Conservation (phyloP, 805 yeast genomes). For the Candida tammaniensis region DNA sequence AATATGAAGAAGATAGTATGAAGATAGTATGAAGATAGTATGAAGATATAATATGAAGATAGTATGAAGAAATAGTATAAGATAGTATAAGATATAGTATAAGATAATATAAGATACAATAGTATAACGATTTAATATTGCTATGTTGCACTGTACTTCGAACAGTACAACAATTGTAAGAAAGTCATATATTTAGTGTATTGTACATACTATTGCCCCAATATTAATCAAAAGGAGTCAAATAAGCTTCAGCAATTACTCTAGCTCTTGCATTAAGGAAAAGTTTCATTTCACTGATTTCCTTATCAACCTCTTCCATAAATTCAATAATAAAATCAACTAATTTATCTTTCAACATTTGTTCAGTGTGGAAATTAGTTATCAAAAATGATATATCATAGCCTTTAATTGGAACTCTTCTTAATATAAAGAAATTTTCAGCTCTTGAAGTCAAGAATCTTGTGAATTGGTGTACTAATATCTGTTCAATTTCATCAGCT, state of each 20-base stretch:
- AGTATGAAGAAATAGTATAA: too few species aligned
- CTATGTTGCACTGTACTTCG: too few species aligned
- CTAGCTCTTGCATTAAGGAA: conserved; percentile 97
- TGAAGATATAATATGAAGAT: too few species aligned
- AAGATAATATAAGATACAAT: too few species aligned
- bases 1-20: too few species aligned
- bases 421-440: conserved; percentile 85
- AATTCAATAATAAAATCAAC: conserved; percentile 97
- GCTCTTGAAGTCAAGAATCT: conserved; percentile 94
- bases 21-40: too few species aligned
- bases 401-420: conserved; percentile 87
- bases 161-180: too few species aligned
- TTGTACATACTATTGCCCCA: too few species aligned
- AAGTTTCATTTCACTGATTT: conserved; percentile 96
- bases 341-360: conserved; percentile 90
- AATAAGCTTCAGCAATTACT: conserved; percentile 93
- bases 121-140: too few species aligned
- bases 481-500: conserved; percentile 95
- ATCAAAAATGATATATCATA: conserved; percentile 91
- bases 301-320: conserved; percentile 99
- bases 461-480: conserved; percentile 91
- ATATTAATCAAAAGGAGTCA: conserved; percentile 76
- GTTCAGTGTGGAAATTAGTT: conserved; percentile 92
- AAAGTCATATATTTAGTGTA: too few species aligned
- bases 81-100: too few species aligned